phyloP scores from a whole-genome alignment of 805 yeast genomes.

The Yamadazyma philogaea region DNA sequence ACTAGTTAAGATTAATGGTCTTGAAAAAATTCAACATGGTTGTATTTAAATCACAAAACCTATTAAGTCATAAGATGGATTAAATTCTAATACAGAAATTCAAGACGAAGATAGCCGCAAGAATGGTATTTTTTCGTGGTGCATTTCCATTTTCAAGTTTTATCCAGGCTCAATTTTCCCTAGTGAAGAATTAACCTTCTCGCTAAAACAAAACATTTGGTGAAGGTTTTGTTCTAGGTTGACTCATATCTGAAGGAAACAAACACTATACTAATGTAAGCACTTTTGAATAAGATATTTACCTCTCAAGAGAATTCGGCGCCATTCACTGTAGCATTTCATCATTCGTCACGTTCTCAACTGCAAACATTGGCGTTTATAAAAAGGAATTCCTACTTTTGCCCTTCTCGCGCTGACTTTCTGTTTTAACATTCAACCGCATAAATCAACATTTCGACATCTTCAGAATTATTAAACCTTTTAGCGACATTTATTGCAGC shows the following conservation, averaged over 20 bases:
- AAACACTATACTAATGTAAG: too few relatives aligned
- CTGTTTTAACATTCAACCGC: conserved; percentile 1
- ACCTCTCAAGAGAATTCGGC: too few relatives aligned
- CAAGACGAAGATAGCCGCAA: conserved; percentile 7
- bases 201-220: too few relatives aligned
- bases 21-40: conserved; percentile 1
- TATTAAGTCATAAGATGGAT: conserved; percentile 7
- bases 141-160: conserved; percentile 3
- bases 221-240: too few relatives aligned
- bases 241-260: too few relatives aligned
- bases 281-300: too few relatives aligned
- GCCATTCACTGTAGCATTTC: background rate
- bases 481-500: background rate
- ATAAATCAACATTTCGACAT: background rate
- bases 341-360: background rate
- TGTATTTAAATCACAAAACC: conserved; percentile 4
- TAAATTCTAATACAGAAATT: conserved; percentile 4
- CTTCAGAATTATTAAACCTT: background rate
- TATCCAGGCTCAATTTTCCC: conserved; percentile 6
- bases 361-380: background rate
- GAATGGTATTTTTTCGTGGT: background rate
- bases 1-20: background rate
- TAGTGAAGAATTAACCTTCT: too few relatives aligned
- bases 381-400: background rate
- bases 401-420: conserved; percentile 1